Conservation (phyloP, 352 stramenopile genomes). For the Phytophthora tentaculata region DNA sequence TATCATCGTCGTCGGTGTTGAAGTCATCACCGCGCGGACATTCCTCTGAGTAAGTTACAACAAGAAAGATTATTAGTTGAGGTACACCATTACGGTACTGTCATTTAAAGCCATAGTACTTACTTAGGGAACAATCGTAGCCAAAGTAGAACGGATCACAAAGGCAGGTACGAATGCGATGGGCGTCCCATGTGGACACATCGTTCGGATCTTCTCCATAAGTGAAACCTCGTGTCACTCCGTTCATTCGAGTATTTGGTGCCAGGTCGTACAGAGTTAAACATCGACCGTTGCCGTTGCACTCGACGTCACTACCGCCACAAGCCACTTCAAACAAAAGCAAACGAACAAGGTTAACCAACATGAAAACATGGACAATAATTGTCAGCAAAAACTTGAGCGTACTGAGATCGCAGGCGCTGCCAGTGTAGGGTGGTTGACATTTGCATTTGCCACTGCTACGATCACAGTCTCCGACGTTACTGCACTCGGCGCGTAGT, state of each 20-base stretch:
- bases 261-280: slow-evolving; percentile 71
- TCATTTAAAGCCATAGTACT: background rate
- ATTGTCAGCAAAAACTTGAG: background rate
- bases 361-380: background rate
- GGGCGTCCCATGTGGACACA: slow-evolving; percentile 72
- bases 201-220: slow-evolving; percentile 78
- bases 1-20: slow-evolving; percentile 58
- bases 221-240: slow-evolving; percentile 54
- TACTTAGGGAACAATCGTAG: slow-evolving; percentile 77
- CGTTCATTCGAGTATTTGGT: slow-evolving; percentile 59
- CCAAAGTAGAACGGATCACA: slow-evolving; percentile 66
- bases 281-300: slow-evolving; percentile 81
- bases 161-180: slow-evolving; percentile 69
- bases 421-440: slow-evolving; percentile 67
- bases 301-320: slow-evolving; percentile 45
- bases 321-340: slow-evolving; percentile 56
- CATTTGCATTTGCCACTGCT: slow-evolving; percentile 77
- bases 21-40: slow-evolving; percentile 78
- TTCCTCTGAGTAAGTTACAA: slow-evolving; percentile 41
- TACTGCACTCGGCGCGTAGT: slow-evolving; percentile 62
- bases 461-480: slow-evolving; percentile 69
- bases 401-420: slow-evolving; percentile 75
- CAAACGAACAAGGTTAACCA: slow-evolving; percentile 10
- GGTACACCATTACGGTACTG: no score
- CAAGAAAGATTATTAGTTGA: slow-evolving; percentile 7